Evolutionary conservation across 148 eudicot species (phyloP).

Genomic region (Suaeda aralocaspica): DNA sequence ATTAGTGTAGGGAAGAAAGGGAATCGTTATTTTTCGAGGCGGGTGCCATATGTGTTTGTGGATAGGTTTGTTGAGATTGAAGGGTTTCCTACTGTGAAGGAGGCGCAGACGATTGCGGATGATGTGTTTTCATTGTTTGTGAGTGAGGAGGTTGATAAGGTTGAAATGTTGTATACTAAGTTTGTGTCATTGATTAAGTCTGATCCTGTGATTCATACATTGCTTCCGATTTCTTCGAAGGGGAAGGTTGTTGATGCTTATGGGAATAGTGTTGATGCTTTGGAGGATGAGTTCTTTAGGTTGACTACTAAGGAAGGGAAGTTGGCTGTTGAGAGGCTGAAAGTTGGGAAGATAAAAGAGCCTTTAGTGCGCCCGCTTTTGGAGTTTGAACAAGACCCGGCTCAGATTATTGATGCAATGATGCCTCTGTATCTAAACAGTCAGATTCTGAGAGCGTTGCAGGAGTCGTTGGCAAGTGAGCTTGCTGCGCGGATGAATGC

Average conservation of each 20-base stretch:
- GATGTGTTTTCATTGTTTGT: conserved; percentile 54
- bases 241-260: conserved; percentile 39
- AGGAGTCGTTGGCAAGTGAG: conserved; percentile 58
- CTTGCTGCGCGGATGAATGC: conserved; percentile 62
- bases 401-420: too few relatives aligned
- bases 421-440: conserved; percentile 56
- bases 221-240: conserved; percentile 41
- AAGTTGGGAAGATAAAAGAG: conserved; percentile 24
- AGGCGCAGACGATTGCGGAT: conserved; percentile 58
- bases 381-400: conserved; percentile 54
- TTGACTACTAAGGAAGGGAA: conserved; percentile 48
- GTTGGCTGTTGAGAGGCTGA: conserved; percentile 33
- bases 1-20: conserved; percentile 86
- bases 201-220: conserved; percentile 44
- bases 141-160: conserved; percentile 54
- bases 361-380: conserved; percentile 25
- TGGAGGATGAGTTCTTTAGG: conserved; percentile 51
- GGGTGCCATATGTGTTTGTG: conserved; percentile 28
- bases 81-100: conserved; percentile 52
- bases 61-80: conserved; percentile 50
- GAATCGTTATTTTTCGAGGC: conserved; percentile 46
- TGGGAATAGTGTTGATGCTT: conserved; percentile 52
- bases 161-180: conserved; percentile 47
- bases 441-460: conserved; percentile 55
- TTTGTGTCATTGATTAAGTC: conserved; percentile 49